Conservation (phyloP, 1,284 basidiomycete species). For the Leucoagaricus sp. region DNA sequence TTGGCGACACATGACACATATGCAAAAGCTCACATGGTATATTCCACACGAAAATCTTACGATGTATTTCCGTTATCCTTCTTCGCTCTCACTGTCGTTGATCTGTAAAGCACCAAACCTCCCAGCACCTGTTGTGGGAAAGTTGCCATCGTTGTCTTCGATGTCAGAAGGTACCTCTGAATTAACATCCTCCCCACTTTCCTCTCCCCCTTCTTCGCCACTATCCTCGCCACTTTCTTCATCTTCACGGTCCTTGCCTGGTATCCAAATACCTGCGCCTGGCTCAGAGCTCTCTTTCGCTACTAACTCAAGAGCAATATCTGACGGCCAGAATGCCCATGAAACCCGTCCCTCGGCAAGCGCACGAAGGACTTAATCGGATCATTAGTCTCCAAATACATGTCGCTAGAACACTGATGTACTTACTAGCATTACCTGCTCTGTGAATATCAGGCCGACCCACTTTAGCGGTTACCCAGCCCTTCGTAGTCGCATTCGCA, state of each 20-base stretch:
- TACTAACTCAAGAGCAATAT: conserved; percentile 33
- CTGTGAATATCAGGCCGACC: conserved; percentile 86
- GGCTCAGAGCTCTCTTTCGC: conserved; percentile 25
- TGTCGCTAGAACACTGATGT: neutral
- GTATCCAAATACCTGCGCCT: conserved; percentile 62
- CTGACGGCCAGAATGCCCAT: conserved; percentile 87
- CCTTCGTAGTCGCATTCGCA: conserved; percentile 74
- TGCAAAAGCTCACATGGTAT: neutral
- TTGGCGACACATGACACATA: neutral
- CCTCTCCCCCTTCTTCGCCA: conserved; percentile 34
- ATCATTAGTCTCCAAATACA: conserved; percentile 1
- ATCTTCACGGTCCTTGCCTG: conserved; percentile 28
- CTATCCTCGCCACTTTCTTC: conserved; percentile 30
- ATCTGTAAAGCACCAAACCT: conserved; percentile 41
- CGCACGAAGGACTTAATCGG: conserved; percentile 65
- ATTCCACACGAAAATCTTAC: neutral
- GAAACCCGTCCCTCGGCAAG: conserved; percentile 77
- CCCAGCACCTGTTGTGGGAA: conserved; percentile 23
- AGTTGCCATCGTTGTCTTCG: conserved; percentile 27
- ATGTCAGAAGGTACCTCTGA: conserved; percentile 17
- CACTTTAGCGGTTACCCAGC: conserved; percentile 87
- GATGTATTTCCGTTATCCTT: conserved; percentile 2
- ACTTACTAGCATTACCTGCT: conserved; percentile 86
- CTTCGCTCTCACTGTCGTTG: conserved; percentile 27
- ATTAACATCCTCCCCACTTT: neutral